Base-by-base conservation (phyloP, 306 rosid species). In the Sophora flavescens region DNA sequence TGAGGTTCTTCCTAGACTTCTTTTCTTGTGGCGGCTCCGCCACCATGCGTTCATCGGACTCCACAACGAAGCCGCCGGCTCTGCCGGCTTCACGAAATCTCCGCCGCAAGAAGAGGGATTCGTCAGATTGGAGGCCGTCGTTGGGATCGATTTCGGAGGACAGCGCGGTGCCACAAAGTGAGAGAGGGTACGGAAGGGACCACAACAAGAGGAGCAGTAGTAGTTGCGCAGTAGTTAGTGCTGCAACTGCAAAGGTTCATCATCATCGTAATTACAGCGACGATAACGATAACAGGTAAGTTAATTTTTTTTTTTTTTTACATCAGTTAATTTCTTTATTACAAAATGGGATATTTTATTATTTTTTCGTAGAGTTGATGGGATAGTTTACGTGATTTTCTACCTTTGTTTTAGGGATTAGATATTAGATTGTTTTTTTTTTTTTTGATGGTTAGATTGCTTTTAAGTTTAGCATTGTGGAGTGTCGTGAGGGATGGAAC, bases 91-190 rank as follows among this genome's bases (percentile, higher is more conserved):
- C 81, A 6, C 51, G 36, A 7, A 12, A 15, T 9, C 53, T 52
- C 38, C 82, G 66, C 53, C 60, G 87, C 35, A 69, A 45, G 44
- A 79, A 75, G 77, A 78, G 74, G 10, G 75, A 74, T 8, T 32
- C 57, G 2, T 26, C 59, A 0, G 86, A 84, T 15, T 90, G 96
- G 92, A 85, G 72, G 74, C 96, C 96, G 44, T 79, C 91, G 70
- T 84, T 90, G 1, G 35, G 82, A 58, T 74, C 92, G 33, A 90
- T 90, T 67, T 80, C 88, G 18, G 96, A 90, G 83, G 87, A 83
- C 66, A 22, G 35, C 30, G 74, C 65, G 59, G 26, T 47, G 59
- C 22, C 50, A n/a, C 75, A 1, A 57, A 66, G 63, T 0, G 80
- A 60, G 17, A 67, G 63, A 8, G 9, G 13, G 2, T 8, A 62